These are phyloP conservation scores for Geotrichum siamense DNA, from an alignment of 1,139 yeast genomes.

Conservation along the genomic window DNA sequence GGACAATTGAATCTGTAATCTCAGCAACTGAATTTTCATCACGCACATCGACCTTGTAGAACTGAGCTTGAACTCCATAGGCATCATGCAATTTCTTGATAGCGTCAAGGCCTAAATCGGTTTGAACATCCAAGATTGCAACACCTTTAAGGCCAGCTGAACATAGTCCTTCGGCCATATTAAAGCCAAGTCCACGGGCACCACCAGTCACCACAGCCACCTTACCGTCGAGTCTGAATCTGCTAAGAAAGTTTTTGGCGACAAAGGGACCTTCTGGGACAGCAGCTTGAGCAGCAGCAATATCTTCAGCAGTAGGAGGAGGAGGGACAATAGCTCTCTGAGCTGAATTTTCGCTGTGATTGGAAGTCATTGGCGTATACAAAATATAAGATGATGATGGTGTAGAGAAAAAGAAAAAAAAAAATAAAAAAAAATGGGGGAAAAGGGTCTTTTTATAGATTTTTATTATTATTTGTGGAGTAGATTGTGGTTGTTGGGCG, in stretches of 20 bases:
- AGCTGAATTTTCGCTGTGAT: conserved; percentile 24
- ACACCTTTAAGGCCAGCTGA: conserved; percentile 69
- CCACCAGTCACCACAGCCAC: conserved; percentile 65
- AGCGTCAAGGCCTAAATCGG: conserved; percentile 43
- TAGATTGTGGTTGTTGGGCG: too few species aligned
- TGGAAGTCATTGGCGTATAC: conserved; percentile 6
- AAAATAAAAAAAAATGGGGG: neutral
- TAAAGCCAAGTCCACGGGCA: conserved; percentile 60
- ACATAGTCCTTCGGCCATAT: conserved; percentile 58
- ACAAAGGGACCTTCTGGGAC: conserved; percentile 33
- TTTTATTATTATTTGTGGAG: too few species aligned
- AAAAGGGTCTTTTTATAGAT: too few species aligned
- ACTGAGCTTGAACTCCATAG: conserved; percentile 55
- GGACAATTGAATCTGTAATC: conserved; percentile 46
- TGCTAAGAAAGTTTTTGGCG: conserved; percentile 36
- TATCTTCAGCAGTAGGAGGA: conserved; percentile 36
- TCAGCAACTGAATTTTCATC: conserved; percentile 48
- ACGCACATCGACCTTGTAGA: conserved; percentile 60
- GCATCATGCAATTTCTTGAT: conserved; percentile 46
- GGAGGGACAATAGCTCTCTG: conserved; percentile 37
- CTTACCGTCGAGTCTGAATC: conserved; percentile 59
- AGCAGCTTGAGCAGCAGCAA: conserved; percentile 34
- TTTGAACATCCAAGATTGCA: conserved; percentile 41
- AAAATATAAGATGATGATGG: neutral
- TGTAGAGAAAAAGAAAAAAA: neutral